Base-by-base conservation (phyloP, 2,329 filamentous ascomycete species). In the Phialocephala subalpina region DNA sequence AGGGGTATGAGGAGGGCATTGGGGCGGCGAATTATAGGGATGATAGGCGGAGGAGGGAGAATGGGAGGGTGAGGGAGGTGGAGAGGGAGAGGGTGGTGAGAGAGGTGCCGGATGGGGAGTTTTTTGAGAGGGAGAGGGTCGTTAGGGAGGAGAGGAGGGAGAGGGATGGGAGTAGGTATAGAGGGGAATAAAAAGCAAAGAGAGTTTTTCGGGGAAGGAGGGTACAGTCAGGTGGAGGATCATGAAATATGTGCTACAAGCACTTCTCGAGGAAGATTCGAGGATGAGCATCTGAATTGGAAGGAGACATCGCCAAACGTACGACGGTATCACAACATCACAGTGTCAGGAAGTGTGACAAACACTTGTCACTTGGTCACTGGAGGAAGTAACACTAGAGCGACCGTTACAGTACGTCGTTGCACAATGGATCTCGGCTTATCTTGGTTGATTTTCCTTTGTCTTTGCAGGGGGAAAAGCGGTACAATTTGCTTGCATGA, bases 1-100 rank as follows among this genome's bases (percentile, higher is more conserved):
- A 53, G 27, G 49, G 49, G 14, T 53, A 53, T 53, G 49, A 29
- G 6, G 49, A 53, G 25, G 49, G 49, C 18, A 22, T 27, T 33
- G 49, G 49, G 11, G 49, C 29, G 9, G 29, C 29, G 29, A 33
- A 33, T 33, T 33, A 33, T 33, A 33, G 29, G 29, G 29, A 33
- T 33, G 29, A 33, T 33, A 33, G 25, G 25, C 7, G 49, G n/a
- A 11, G 27, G 9, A 53, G 49, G 25, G 49, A 53, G 7, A n/a
- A 42, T 14, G 38, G 38, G 18, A n/a, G 38, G 38, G 38, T 42
- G 38, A 42, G 18, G 38, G 18, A n/a, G 38, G 12, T 14, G 4
- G 25, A 22, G 25, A 52, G 47, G 20, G 6, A 22, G 18, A 22
- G 42, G 18, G 8, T 7, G 42, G 42, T n/a, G 42, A 47, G 42